phyloP scores from a whole-genome alignment of 805 yeast genomes.

The Lachancea quebecensis region DNA sequence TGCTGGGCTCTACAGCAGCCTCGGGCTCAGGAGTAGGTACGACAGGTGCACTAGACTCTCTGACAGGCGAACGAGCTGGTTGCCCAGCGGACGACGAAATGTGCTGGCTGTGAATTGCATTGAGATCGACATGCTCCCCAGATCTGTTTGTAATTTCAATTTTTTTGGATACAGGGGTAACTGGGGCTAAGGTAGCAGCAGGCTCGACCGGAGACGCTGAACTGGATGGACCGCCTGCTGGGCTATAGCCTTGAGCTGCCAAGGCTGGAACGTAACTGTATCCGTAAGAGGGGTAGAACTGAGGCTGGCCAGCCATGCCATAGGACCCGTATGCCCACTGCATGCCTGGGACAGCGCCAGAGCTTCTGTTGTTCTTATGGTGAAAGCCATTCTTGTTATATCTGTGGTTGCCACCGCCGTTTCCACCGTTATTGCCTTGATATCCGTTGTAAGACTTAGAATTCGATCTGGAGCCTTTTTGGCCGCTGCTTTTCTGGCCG shows the following conservation, averaged over 20 bases:
- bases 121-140: constrained; percentile 28
- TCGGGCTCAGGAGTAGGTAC: constrained; percentile 6
- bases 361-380: not conserved
- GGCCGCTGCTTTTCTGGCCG: constrained; percentile 1
- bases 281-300: constrained; percentile 7
- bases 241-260: constrained; percentile 6
- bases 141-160: constrained; percentile 31
- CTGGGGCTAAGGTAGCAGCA: constrained; percentile 2
- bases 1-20: not conserved
- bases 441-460: constrained; percentile 4
- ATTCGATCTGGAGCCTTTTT: constrained; percentile 3
- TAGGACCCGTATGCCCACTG: constrained; percentile 27
- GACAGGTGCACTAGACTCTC: constrained; percentile 3
- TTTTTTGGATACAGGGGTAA: constrained; percentile 17
- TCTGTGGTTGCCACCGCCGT: constrained; percentile 1
- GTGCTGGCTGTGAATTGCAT: constrained; percentile 20
- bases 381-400: constrained; percentile 3
- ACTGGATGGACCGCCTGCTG: constrained; percentile 4
- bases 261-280: constrained; percentile 8
- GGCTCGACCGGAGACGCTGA: constrained; percentile 5
- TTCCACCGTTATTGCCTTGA: constrained; percentile 4
- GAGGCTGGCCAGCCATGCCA: constrained; percentile 14
- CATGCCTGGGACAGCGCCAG: constrained; percentile 11
- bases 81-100: constrained; percentile 1
- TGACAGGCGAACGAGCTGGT: constrained; percentile 2